Conservation (phyloP, 2,329 filamentous ascomycete species). For the Pestalotiopsis sp. region DNA sequence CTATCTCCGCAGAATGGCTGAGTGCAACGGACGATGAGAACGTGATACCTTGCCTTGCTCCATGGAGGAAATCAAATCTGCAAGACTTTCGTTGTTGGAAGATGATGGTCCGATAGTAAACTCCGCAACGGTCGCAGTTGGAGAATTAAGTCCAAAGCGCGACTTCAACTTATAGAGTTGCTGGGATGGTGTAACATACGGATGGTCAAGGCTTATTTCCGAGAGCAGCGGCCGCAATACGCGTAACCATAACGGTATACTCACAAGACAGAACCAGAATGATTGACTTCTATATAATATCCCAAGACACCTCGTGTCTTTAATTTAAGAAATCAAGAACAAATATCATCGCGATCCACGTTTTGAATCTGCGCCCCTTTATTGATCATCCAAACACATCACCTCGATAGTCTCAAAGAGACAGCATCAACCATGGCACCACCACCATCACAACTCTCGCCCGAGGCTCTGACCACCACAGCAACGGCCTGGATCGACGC, state of each 20-base stretch:
- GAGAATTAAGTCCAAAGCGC: too few species aligned
- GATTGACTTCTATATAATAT: too few species aligned
- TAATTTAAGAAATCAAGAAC: too few species aligned
- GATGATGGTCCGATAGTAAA: not conserved
- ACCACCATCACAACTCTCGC: not conserved
- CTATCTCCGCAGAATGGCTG: too few species aligned
- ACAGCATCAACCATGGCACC: not conserved
- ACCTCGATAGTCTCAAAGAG: not conserved
- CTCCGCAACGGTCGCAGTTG: not conserved
- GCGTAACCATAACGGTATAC: too few species aligned
- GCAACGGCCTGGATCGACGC: not conserved
- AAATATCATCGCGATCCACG: too few species aligned
- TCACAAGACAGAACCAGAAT: too few species aligned
- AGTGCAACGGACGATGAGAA: not conserved
- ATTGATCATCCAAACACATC: not conserved
- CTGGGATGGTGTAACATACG: not conserved
- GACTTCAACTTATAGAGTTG: too few species aligned
- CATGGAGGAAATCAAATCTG: too few species aligned
- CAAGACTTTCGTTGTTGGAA: too few species aligned
- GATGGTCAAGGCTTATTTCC: not conserved
- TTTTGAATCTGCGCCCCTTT: not conserved
- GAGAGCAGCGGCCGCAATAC: not conserved
- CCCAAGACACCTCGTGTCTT: too few species aligned
- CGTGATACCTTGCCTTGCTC: not conserved
- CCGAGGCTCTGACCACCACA: not conserved